phyloP scores from a whole-genome alignment of 1,139 yeast species.

The Candida tropicalis region DNA sequence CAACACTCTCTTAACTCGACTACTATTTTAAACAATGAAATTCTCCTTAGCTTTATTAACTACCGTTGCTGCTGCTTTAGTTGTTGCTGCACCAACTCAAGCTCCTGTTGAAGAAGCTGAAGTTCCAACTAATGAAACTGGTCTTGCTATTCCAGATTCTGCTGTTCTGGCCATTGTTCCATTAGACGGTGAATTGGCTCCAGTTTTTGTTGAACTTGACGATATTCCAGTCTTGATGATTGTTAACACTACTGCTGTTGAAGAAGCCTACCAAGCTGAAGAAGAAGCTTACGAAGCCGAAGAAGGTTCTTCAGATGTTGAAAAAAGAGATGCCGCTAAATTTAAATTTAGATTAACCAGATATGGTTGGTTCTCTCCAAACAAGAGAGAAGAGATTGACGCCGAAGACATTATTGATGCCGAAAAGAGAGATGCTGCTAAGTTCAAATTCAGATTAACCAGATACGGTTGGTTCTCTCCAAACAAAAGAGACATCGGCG shows the following conservation, averaged over 20 bases:
- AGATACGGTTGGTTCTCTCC: slow-evolving; percentile 15
- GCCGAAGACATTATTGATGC: background rate
- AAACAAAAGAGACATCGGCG: slow-evolving; percentile 13
- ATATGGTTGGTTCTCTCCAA: slow-evolving; percentile 10
- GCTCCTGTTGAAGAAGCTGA: slow-evolving; percentile 6
- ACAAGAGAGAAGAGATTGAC: slow-evolving; percentile 2
- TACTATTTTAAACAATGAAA: slow-evolving; percentile 11
- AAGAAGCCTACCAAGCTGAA: background rate
- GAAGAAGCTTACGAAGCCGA: background rate
- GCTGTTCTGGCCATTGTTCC: slow-evolving; percentile 12
- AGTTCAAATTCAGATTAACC: slow-evolving; percentile 10
- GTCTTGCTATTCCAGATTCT: slow-evolving; percentile 11
- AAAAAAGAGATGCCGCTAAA: background rate
- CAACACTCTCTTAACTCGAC: background rate
- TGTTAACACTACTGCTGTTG: slow-evolving; percentile 10
- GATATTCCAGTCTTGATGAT: slow-evolving; percentile 10
- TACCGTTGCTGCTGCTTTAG: slow-evolving; percentile 13
- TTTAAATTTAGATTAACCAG: slow-evolving; percentile 4
- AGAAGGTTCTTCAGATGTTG: background rate
- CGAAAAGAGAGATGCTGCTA: slow-evolving; percentile 11
- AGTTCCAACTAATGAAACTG: slow-evolving; percentile 6
- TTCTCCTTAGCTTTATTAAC: slow-evolving; percentile 15
- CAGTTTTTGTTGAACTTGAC: slow-evolving; percentile 8
- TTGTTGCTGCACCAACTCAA: slow-evolving; percentile 15
- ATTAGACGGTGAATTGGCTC: slow-evolving; percentile 11